Evolutionary conservation across 768 basidiomycete species (phyloP), one percentile per base, ranked within the genome.

Genomic region (Podaxis mareebaensis): DNA sequence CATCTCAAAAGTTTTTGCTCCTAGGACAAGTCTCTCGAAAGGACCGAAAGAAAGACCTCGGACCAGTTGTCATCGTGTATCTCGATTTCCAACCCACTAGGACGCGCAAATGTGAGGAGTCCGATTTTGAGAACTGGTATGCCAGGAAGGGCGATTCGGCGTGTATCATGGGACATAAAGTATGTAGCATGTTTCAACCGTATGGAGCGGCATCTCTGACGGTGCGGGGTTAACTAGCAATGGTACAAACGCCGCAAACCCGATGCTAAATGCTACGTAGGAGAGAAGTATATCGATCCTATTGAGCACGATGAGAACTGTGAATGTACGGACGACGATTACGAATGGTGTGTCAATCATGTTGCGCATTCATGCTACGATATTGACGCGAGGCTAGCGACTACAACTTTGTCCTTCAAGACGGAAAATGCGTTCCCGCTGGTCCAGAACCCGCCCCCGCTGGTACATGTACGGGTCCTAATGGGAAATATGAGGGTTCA

Each of bases 111-210:
- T 99, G 97, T 63, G 73, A 30, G 0, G 78, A 80, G 0, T 64
- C 67, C 7, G 97, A 99, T 71, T 90, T 92, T 66, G 96, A 98
- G 75, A 81, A 74, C 64, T 99, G 95, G 95, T 91, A 91, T 74
- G 96, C 92, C 5, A 79, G 93, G 42, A 78, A 82, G 15, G 78
- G 74, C 15, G 83, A 82, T 53, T 80, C 81, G 39, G 85, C 93
- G 67, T 99, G 96, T 74, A 75, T 99, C 24, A 96, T 99, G 93
- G 96, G 96, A 0, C 93, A 92, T 71, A 95, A 92, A 84, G 93
- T 92, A 58, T 54, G 81, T 71, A 20, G 11, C 3, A 20, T 39
- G 30, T 10, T 52, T 30, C 57, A 57, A 46, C 46, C 24, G 8
- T 53, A 20, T 58, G 24, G 33, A 17, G 53, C 33, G 55, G 7